Conservation (phyloP, 1,284 basidiomycete species). For the Ustilago cynodontis region DNA sequence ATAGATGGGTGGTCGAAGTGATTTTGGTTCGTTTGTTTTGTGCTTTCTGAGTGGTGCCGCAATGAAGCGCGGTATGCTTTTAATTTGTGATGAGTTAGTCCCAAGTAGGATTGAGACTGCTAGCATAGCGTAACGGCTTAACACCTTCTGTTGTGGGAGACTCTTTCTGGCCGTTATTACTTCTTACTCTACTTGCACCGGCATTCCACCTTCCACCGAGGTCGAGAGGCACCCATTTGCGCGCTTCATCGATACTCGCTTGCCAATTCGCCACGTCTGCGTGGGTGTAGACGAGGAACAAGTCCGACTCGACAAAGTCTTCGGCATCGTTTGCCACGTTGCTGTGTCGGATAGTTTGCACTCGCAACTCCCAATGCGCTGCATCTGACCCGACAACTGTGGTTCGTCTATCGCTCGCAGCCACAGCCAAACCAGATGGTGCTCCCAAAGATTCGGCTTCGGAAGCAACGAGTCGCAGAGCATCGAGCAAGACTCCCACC, state of each 20-base stretch:
- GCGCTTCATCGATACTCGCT: slow-evolving; percentile 36
- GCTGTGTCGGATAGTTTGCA: slow-evolving; percentile 32
- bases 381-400: slow-evolving; percentile 30
- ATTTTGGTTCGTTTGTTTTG: not conserved
- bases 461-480: slow-evolving; percentile 35
- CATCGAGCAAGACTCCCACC: slow-evolving; percentile 29
- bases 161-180: slow-evolving; percentile 1
- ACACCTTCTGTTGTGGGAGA: not conserved
- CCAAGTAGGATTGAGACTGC: slow-evolving; percentile 37
- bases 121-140: slow-evolving; percentile 22
- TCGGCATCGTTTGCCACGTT: slow-evolving; percentile 20
- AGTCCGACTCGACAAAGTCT: slow-evolving; percentile 46
- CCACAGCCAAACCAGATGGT: not conserved
- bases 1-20: not conserved
- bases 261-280: slow-evolving; percentile 31
- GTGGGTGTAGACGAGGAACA: slow-evolving; percentile 46
- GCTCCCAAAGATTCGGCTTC: not conserved
- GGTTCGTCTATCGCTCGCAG: slow-evolving; percentile 10
- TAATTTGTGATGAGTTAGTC: slow-evolving; percentile 13
- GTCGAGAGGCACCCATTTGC: slow-evolving; percentile 39
- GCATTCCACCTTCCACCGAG: slow-evolving; percentile 16
- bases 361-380: slow-evolving; percentile 37
- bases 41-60: not conserved
- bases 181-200: not conserved
- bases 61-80: not conserved